Conservation (phyloP, 2,329 filamentous ascomycete genomes). For the Nothopassalora personata region DNA sequence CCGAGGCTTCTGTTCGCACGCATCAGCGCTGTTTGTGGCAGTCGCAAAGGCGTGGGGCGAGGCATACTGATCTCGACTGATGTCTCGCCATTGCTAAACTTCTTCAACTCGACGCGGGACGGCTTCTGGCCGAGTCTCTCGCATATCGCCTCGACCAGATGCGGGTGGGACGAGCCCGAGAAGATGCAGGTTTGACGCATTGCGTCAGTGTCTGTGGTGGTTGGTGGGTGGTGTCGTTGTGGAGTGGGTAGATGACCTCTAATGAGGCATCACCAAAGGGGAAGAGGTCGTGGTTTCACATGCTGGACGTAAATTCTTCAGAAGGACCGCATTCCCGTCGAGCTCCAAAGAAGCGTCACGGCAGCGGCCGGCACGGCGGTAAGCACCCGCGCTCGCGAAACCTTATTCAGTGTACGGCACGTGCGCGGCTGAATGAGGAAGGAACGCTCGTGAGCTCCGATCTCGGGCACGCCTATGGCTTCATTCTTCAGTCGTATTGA, state of each 20-base stretch:
- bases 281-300: conserved; percentile 9
- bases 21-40: conserved; percentile 27
- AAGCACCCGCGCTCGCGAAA: background rate
- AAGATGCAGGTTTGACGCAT: conserved; percentile 67
- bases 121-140: conserved; percentile 58
- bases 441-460: background rate
- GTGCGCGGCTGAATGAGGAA: background rate
- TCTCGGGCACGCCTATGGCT: too few relatives aligned
- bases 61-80: conserved; percentile 58
- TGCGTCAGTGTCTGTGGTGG: conserved; percentile 18
- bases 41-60: background rate
- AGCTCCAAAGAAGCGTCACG: background rate
- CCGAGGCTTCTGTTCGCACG: conserved; percentile 50
- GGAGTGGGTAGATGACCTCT: conserved; percentile 17
- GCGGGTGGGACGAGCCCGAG: conserved; percentile 60
- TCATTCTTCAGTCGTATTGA: background rate
- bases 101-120: conserved; percentile 56
- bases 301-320: conserved; percentile 6
- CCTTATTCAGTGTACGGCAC: background rate
- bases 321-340: background rate
- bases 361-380: background rate
- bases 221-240: background rate
- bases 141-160: conserved; percentile 60
- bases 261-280: conserved; percentile 19
- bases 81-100: conserved; percentile 67